Evolutionary conservation across 2,329 filamentous ascomycete species (phyloP).

Genomic region (Neofusicoccum kwambonambiense): DNA sequence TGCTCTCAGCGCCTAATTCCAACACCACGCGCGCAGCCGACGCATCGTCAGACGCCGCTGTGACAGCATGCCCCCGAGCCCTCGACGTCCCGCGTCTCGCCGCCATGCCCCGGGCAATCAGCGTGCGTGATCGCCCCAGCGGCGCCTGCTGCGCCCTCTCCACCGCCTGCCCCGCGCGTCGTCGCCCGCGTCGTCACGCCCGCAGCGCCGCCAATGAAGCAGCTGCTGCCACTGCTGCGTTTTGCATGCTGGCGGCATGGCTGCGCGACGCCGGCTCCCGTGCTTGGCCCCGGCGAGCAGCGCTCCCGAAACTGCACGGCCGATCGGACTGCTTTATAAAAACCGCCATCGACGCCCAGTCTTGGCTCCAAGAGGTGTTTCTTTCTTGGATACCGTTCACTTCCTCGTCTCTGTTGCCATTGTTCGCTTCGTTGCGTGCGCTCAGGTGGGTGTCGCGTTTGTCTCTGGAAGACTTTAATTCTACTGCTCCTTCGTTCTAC

Average conservation of each 20-base stretch:
- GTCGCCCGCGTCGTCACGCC: not conserved
- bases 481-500: not conserved
- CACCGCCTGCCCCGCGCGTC: not conserved
- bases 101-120: not conserved
- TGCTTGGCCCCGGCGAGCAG: not conserved
- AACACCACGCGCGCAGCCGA: slow-evolving; percentile 4
- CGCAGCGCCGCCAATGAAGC: slow-evolving; percentile 6
- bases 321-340: slow-evolving; percentile 4
- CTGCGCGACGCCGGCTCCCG: not conserved
- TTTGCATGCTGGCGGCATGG: not conserved
- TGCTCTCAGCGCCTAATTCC: not conserved
- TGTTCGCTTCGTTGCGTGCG: slow-evolving; percentile 9
- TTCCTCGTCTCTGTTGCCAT: not conserved
- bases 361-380: slow-evolving; percentile 16
- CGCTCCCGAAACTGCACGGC: not conserved
- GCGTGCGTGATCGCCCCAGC: slow-evolving; percentile 3
- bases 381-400: slow-evolving; percentile 4
- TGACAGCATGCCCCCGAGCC: not conserved
- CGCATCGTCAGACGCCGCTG: not conserved
- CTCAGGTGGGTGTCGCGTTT: not conserved
- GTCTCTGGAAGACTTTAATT: slow-evolving; percentile 15
- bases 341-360: not conserved
- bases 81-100: slow-evolving; percentile 2
- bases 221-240: not conserved
- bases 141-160: not conserved